Evolutionary conservation across 1,284 basidiomycete species (phyloP).

Genomic region (Cronartium quercuum): DNA sequence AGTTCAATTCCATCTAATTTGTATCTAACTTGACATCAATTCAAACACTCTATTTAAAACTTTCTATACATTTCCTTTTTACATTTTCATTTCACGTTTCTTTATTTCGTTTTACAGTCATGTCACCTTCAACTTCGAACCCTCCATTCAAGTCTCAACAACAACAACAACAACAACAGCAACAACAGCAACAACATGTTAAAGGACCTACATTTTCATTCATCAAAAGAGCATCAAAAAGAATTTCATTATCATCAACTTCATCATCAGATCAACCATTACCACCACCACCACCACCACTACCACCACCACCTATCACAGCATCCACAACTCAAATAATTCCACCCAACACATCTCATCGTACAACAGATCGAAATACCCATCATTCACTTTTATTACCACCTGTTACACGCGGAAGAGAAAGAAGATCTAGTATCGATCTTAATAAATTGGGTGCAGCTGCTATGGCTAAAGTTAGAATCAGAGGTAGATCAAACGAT

Average conservation of each 20-base stretch:
- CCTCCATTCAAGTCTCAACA: neutral
- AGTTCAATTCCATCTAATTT: neutral
- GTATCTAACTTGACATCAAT: neutral
- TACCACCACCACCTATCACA: too few relatives aligned
- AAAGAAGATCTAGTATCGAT: conserved; percentile 1
- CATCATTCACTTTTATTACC: neutral
- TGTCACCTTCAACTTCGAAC: neutral
- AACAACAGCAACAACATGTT: too few relatives aligned
- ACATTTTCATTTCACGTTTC: neutral
- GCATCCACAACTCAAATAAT: neutral
- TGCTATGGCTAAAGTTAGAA: neutral
- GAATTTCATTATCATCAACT: too few relatives aligned
- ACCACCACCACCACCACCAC: too few relatives aligned
- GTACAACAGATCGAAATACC: neutral
- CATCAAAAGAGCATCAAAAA: too few relatives aligned
- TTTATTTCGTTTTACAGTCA: neutral
- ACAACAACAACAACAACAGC: neutral
- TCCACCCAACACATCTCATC: neutral
- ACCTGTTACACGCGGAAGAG: neutral
- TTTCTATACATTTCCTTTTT: neutral
- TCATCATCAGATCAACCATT: too few relatives aligned
- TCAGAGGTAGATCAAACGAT: neutral
- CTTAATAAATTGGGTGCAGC: neutral
- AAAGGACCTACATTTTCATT: too few relatives aligned
- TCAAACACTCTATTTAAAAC: neutral